Base-by-base conservation (phyloP, 1,284 basidiomycete genomes). In the Anthracocystis panici-leucophaei region DNA sequence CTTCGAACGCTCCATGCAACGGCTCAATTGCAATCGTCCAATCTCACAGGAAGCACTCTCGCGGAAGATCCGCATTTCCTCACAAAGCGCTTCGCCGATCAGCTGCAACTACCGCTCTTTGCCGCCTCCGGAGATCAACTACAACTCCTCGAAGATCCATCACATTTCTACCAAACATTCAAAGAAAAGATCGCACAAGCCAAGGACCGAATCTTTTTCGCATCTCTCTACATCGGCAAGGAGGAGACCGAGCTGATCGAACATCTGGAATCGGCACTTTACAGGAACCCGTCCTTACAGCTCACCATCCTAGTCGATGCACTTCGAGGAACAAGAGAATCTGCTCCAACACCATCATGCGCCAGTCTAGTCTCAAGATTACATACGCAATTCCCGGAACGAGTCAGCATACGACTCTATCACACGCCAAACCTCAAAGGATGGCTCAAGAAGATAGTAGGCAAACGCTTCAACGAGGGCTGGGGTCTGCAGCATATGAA, bases 401-500 rank as follows among this genome's bases (percentile, higher is more conserved):
- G 92, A 66, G 91, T 95, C 18, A 90, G 91, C 62, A 88, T 89
- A 94, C 58, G 82, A 4, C 74, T 99, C 92, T 85, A 90, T 91
- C 79, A 80, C 54, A 95, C 93, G 77, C 95, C 96, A 0, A 92
- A 91, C 65, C 88, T 98, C 12, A 75, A 90, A 25, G 91, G 92
- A 0, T 77, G 92, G 38, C 87, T 93, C 84, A 90, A 93, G 45
- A 89, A 88, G 65, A 68, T 95, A 23, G 90, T 98, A 1, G 97
- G 97, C 2, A 92, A 93, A 54, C 88, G 97, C 48, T 97, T 95
- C 86, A 95, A 98, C 82, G 97, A 99, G 87, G 97, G 95, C 0
- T 98, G 94, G 92, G 96, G 97, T 0, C 92, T 96, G 4, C 97
- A 96, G 93, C 97, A 99, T 85, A 92, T 95, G 23, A 99, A 99